Evolutionary conservation across 2,329 filamentous ascomycete genomes (phyloP), one percentile per base, ranked within the genome.

Genomic region (Botrytis aclada): DNA sequence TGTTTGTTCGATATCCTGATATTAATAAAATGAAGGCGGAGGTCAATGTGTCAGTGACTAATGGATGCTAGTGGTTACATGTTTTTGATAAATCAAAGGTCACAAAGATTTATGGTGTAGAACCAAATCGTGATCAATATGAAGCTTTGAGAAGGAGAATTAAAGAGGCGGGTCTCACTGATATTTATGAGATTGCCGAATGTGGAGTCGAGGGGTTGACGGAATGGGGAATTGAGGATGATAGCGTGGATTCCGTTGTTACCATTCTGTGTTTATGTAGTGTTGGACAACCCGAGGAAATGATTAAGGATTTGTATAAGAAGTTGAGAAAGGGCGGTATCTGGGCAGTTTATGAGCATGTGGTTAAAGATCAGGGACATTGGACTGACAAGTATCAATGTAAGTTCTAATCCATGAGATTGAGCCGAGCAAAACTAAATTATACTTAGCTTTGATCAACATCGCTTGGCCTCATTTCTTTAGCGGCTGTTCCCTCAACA

Each of bases 111-210:
- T 90, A 88, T 77, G 90, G 89, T 71, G 85, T 92, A 7, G 90
- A 92, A 81, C 90, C 90, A 4, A 92, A 91, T 78, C 71, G 79
- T 0, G 84, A 83, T 51, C 86, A 88, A 71, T 87, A 90, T 75
- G 79, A 79, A 0, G 80, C 80, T 8, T 81, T 92, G 69, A 81
- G 83, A 1, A 78, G 80, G 56, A 84, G 84, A 34, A 84, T 90
- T 6, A 78, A 81, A 18, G 83, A 84, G 1, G 84, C 87, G 1
- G 88, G 88, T 0, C 81, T 92, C 3, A 82, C 84, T 10, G 87
- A 83, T 69, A 81, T 86, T 12, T 92, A 92, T 79, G 85, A 89
- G 78, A 85, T 92, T 72, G 84, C 90, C 16, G 88, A 89, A 2
- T 84, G 88, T 8, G 90, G 90, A 3, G 88, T 92, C 62, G 86